Percentiles rank a stretch among this genome's conserved stretches.
phyloP scores from a whole-genome alignment of 441 rosid species.

The Euphorbia celastroides region DNA sequence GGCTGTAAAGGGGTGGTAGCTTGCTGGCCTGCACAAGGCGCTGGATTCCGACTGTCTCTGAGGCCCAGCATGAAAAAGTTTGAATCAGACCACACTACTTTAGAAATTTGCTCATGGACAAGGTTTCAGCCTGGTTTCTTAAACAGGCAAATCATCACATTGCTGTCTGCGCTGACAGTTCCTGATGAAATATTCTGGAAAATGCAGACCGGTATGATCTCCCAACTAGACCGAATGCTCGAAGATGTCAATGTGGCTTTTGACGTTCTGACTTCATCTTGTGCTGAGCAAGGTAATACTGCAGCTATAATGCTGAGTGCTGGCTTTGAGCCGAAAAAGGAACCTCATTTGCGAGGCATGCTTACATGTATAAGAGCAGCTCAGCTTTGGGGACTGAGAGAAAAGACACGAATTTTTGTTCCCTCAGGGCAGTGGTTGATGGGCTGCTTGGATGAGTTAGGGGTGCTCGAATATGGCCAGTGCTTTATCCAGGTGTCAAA shows the following conservation, averaged over 20 bases:
- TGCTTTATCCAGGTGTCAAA: slow-evolving; percentile 87
- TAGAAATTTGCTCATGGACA: slow-evolving; percentile 95
- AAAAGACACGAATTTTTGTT: slow-evolving; percentile 86
- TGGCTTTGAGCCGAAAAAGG: slow-evolving; percentile 70
- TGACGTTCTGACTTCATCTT: slow-evolving; percentile 76
- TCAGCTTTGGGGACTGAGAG: slow-evolving; percentile 88
- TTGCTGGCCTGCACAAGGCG: slow-evolving; percentile 71
- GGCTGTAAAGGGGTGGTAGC: slow-evolving; percentile 97
- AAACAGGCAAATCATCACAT: slow-evolving; percentile 79
- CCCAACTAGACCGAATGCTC: slow-evolving; percentile 59
- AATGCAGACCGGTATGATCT: slow-evolving; percentile 71
- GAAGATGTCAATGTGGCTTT: slow-evolving; percentile 70
- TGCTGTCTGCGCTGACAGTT: slow-evolving; percentile 61
- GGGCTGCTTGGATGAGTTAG: slow-evolving; percentile 87
- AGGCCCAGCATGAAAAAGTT: slow-evolving; percentile 80
- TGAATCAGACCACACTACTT: slow-evolving; percentile 48
- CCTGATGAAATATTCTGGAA: slow-evolving; percentile 67
- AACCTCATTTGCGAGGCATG: slow-evolving; percentile 90
- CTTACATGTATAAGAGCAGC: slow-evolving; percentile 81
- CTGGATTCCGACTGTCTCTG: slow-evolving; percentile 56
- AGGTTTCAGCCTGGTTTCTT: slow-evolving; percentile 93
- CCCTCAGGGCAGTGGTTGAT: slow-evolving; percentile 83
- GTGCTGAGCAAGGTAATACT: slow-evolving; percentile 70
- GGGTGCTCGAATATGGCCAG: slow-evolving; percentile 74
- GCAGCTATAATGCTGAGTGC: slow-evolving; percentile 95